Percentiles rank a stretch among this genome's conserved stretches.
Evolutionary conservation across 108 stramenopile species (phyloP).

Genomic region (Nitzschia sp.): DNA sequence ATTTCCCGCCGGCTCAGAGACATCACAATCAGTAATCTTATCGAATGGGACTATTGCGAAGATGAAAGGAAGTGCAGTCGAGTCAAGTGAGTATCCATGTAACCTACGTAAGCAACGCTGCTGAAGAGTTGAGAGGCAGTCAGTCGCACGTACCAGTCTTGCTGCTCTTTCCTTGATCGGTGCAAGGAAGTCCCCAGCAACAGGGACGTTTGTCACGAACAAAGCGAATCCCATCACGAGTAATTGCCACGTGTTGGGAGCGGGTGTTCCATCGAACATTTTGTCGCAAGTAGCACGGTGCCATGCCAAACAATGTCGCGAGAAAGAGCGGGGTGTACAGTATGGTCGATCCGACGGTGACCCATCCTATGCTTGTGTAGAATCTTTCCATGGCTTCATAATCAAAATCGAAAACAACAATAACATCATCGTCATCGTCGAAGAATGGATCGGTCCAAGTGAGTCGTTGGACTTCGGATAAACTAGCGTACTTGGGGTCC

Average conservation of each 20-base stretch:
- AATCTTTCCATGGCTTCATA: slow-evolving; percentile 11
- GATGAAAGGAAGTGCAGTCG: slow-evolving; percentile 7
- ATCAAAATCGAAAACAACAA: slow-evolving; percentile 22
- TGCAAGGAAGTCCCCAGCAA: slow-evolving; percentile 26
- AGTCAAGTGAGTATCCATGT: not conserved
- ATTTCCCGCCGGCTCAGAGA: slow-evolving; percentile 33
- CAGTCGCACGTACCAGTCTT: slow-evolving; percentile 34
- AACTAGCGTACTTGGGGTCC: slow-evolving; percentile 5
- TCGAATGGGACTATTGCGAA: slow-evolving; percentile 5
- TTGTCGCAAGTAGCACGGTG: slow-evolving; percentile 7
- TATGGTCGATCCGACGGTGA: not conserved
- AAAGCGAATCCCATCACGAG: slow-evolving; percentile 19
- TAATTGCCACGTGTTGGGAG: slow-evolving; percentile 18
- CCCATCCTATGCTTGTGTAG: slow-evolving; percentile 6
- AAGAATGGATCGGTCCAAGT: slow-evolving; percentile 18
- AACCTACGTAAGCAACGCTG: no score
- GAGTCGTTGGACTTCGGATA: not conserved
- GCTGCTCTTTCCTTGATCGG: slow-evolving; percentile 26
- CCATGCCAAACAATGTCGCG: not conserved
- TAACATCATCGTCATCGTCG: slow-evolving; percentile 16
- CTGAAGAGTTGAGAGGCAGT: no score
- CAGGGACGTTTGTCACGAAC: slow-evolving; percentile 11
- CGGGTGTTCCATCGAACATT: slow-evolving; percentile 11
- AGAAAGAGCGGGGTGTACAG: slow-evolving; percentile 8
- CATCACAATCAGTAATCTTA: slow-evolving; percentile 46